Conservation (phyloP, 23 red algal genomes). For the Pyropia haitanensis region DNA sequence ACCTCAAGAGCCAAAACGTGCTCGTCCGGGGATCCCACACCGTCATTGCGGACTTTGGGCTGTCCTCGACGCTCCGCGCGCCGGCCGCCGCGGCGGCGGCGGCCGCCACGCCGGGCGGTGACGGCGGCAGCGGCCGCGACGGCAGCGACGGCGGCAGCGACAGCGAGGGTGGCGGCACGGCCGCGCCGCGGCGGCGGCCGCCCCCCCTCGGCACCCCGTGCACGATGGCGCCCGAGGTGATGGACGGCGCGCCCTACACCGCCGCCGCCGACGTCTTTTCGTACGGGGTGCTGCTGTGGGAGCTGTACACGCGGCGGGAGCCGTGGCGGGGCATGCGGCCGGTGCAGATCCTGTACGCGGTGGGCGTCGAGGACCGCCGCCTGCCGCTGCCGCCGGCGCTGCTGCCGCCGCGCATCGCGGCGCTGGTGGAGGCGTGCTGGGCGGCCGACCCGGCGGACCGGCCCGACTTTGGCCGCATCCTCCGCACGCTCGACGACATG, state of each 20-base stretch:
- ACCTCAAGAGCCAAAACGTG: conserved; percentile 26
- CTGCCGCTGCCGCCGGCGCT: background rate
- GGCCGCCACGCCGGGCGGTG: background rate
- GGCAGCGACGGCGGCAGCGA: too few relatives aligned
- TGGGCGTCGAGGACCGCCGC: conserved; percentile 18
- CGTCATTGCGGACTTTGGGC: conserved; percentile 24
- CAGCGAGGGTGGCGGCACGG: background rate
- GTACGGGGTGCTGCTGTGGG: conserved; percentile 71
- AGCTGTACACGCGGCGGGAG: conserved; percentile 30
- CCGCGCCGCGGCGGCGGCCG: background rate
- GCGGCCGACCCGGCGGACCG: conserved; percentile 44
- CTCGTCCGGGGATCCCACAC: conserved; percentile 19
- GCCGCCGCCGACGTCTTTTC: conserved; percentile 69
- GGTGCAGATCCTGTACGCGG: conserved; percentile 37
- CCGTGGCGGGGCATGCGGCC: background rate
- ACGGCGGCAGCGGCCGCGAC: background rate
- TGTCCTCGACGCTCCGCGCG: background rate
- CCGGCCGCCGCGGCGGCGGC: background rate
- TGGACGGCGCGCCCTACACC: conserved; percentile 54
- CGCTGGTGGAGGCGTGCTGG: conserved; percentile 79
- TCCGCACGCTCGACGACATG: conserved; percentile 60
- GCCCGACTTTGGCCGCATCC: conserved; percentile 68
- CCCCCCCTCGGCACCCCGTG: conserved; percentile 10
- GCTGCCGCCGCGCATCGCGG: conserved; percentile 20
- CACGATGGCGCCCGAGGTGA: conserved; percentile 89